A percentile compares a stretch with the other conserved stretches of the same genome.
Conservation (phyloP, 2,329 filamentous ascomycete species). For the Diaporthe australafricana region DNA sequence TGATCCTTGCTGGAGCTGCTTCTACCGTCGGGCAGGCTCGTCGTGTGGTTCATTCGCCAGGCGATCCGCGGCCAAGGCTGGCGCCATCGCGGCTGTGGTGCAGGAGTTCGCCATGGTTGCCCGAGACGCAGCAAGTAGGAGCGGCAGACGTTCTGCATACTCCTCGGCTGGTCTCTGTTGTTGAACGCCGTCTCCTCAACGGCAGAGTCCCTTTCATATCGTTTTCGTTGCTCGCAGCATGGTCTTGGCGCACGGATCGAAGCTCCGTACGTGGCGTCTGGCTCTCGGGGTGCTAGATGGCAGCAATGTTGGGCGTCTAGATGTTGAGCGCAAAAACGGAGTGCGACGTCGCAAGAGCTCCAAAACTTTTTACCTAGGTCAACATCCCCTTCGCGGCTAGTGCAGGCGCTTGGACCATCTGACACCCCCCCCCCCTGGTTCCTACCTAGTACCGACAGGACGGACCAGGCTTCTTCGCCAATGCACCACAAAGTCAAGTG, state of each 20-base stretch:
- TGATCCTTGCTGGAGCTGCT: neutral
- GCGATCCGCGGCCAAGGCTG: neutral
- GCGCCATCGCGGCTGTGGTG: neutral
- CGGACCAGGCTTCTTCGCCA: too few species aligned
- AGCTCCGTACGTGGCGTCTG: neutral
- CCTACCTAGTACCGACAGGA: too few species aligned
- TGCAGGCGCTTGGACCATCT: conserved; percentile 2
- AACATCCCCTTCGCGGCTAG: neutral
- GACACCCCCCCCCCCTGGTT: too few species aligned
- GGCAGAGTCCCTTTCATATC: conserved; percentile 34
- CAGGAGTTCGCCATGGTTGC: conserved; percentile 31
- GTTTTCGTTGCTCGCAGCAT: conserved; percentile 16
- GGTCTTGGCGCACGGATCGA: neutral
- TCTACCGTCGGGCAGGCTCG: neutral
- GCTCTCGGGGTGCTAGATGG: neutral
- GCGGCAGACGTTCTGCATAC: conserved; percentile 38
- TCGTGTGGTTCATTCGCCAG: conserved; percentile 16
- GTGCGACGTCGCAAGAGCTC: conserved; percentile 7
- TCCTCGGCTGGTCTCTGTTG: conserved; percentile 29
- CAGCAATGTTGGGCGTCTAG: neutral
- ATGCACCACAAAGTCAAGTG: too few species aligned
- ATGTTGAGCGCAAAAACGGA: neutral
- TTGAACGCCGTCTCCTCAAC: conserved; percentile 34
- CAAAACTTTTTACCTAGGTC: neutral
- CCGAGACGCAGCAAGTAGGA: conserved; percentile 37